Base-by-base conservation (phyloP, 169 alveolate genomes). In the Cyclospora cayetanensis region DNA sequence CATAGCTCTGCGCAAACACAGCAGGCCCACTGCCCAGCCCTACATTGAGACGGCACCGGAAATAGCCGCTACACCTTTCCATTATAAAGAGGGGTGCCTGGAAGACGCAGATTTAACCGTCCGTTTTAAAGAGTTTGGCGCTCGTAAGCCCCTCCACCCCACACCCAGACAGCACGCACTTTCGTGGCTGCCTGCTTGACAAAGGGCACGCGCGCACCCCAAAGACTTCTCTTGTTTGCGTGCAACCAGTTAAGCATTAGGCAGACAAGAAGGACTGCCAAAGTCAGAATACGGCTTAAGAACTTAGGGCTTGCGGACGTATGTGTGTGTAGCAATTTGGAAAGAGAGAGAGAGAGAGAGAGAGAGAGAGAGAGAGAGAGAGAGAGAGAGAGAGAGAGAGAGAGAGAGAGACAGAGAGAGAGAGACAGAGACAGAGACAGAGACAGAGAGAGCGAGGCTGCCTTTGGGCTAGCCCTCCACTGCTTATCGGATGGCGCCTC, bases 1-100 rank as follows among this genome's bases (percentile, higher is more conserved):
- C 91, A 55, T 31, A 83, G 55, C 52, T 41, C 77, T 60, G n/a
- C n/a, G n/a, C n/a, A n/a, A n/a, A n/a, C n/a, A 18, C n/a, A 50
- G 18, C n/a, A 18, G 18, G 18, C n/a, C n/a, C 11, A 50, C n/a
- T n/a, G n/a, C n/a, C n/a, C n/a, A n/a, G n/a, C n/a, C n/a, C n/a
- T n/a, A 18, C n/a, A 50, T 12, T 11, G 63, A 50, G 18, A 12
- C n/a, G 18, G 18, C n/a, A 18, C 11, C 11, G 63, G n/a, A n/a
- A n/a, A n/a, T n/a, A n/a, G n/a, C n/a, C n/a, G n/a, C n/a, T n/a
- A n/a, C n/a, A n/a, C n/a, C n/a, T n/a, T n/a, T n/a, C n/a, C n/a
- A n/a, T n/a, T n/a, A n/a, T n/a, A n/a, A n/a, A n/a, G n/a, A n/a
- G n/a, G n/a, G n/a, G n/a, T n/a, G n/a, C n/a, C n/a, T n/a, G n/a